Conservation (phyloP, 345 rosid genomes). For the Cardamine occulta region DNA sequence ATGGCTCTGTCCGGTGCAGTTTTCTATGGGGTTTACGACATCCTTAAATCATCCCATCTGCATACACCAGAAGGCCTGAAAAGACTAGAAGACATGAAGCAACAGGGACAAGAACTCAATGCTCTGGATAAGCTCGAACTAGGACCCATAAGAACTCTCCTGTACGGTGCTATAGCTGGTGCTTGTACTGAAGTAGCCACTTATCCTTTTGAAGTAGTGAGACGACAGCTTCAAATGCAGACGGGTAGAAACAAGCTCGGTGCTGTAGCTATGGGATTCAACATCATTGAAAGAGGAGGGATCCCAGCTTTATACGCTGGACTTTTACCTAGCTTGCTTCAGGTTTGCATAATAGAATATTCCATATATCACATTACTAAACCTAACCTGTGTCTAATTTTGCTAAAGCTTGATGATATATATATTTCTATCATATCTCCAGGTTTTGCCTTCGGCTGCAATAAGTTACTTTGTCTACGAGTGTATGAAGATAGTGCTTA, state of each 20-base stretch:
- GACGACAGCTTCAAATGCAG: slow-evolving; percentile 95
- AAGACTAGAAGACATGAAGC: slow-evolving; percentile 69
- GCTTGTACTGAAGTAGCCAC: slow-evolving; percentile 94
- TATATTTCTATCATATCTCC: slow-evolving; percentile 32
- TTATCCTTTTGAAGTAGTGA: slow-evolving; percentile 92
- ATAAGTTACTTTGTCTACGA: slow-evolving; percentile 87
- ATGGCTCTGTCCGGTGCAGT: slow-evolving; percentile 96
- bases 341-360: slow-evolving; percentile 54
- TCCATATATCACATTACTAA: neutral
- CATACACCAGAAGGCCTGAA: slow-evolving; percentile 76
- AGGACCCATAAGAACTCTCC: slow-evolving; percentile 78
- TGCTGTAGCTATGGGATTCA: slow-evolving; percentile 67
- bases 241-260: slow-evolving; percentile 59
- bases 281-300: slow-evolving; percentile 81
- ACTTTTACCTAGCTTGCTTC: slow-evolving; percentile 83
- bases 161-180: slow-evolving; percentile 87
- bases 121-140: slow-evolving; percentile 76
- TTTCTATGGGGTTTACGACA: slow-evolving; percentile 89
- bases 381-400: neutral
- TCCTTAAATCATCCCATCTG: slow-evolving; percentile 78
- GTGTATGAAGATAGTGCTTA: slow-evolving; percentile 86
- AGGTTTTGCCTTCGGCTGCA: slow-evolving; percentile 94
- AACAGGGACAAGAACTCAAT: slow-evolving; percentile 66
- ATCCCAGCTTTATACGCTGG: slow-evolving; percentile 86
- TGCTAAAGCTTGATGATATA: slow-evolving; percentile 10